Conservation (phyloP, 306 rosid species). For the Glycine soja region DNA sequence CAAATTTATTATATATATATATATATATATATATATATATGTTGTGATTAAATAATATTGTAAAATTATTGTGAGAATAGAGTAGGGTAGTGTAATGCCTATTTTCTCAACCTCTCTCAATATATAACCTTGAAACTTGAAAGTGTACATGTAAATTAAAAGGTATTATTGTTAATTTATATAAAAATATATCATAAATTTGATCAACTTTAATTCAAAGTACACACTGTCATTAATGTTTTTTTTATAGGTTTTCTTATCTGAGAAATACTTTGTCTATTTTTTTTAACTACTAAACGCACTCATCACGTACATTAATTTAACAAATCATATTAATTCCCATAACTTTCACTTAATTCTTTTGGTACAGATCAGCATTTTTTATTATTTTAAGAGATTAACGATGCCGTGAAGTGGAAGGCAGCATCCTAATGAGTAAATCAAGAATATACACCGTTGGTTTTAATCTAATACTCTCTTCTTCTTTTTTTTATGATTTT, state of each 20-base stretch:
- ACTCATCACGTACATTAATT: neutral
- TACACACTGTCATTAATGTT: neutral
- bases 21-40: no score
- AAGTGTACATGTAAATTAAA: no score
- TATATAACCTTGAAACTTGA: no score
- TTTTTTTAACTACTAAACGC: neutral
- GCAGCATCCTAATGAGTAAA: neutral
- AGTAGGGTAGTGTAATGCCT: no score
- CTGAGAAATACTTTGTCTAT: neutral
- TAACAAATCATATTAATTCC: neutral
- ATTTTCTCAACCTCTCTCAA: no score
- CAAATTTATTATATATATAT: no score
- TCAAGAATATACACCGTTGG: neutral
- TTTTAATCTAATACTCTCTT: neutral
- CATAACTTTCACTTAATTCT: neutral
- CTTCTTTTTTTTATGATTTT: neutral
- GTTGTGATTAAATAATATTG: no score
- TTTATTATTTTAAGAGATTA: slow-evolving; percentile 10
- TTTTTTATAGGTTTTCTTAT: neutral
- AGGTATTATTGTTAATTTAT: neutral
- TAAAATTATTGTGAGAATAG: no score
- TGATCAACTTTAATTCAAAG: neutral
- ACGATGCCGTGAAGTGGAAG: slow-evolving; percentile 15
- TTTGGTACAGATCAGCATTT: neutral
- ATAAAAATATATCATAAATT: neutral